These are phyloP conservation scores for Xylaria sp. DNA, from an alignment of 2,329 filamentous ascomycete species.

Conservation along the genomic window DNA sequence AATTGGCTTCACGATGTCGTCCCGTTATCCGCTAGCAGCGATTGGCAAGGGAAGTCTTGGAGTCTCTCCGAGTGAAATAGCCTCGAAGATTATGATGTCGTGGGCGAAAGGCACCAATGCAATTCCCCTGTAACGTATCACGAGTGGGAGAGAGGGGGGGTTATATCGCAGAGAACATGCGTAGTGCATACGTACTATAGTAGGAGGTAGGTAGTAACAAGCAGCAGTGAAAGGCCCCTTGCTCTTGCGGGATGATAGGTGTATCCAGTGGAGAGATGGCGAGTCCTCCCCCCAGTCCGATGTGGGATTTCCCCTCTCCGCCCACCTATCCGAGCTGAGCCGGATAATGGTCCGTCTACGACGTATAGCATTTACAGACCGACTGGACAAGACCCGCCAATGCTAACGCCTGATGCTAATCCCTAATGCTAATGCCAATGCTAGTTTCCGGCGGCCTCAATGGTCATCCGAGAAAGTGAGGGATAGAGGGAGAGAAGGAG, in stretches of 20 bases:
- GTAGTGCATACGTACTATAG: constrained; percentile 17
- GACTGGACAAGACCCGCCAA: constrained; percentile 14
- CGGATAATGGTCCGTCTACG: constrained; percentile 19
- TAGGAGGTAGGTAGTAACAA: too few relatives aligned
- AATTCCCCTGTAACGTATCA: constrained; percentile 26
- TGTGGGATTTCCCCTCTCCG: constrained; percentile 19
- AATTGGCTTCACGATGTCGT: constrained; percentile 25
- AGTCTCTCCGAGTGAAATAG: constrained; percentile 23
- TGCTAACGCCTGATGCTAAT: constrained; percentile 11
- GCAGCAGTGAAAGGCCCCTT: constrained; percentile 11
- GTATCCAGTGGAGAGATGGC: constrained; percentile 25
- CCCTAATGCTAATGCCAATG: constrained; percentile 10
- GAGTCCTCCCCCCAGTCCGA: constrained; percentile 15
- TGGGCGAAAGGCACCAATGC: constrained; percentile 26
- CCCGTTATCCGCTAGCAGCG: constrained; percentile 1
- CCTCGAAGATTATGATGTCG: constrained; percentile 27
- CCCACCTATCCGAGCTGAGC: constrained; percentile 24
- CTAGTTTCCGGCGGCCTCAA: constrained; percentile 14
- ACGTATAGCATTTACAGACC: constrained; percentile 13
- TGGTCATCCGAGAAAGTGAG: constrained; percentile 11
- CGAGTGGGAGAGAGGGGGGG: constrained; percentile 27
- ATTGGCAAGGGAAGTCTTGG: constrained; percentile 19
- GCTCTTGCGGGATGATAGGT: constrained; percentile 5
- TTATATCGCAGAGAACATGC: constrained; percentile 10
- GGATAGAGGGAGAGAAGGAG: too few relatives aligned